These are phyloP conservation scores for Gymnopus androsaceus DNA, from an alignment of 1,284 basidiomycete species.

Conservation along the genomic window DNA sequence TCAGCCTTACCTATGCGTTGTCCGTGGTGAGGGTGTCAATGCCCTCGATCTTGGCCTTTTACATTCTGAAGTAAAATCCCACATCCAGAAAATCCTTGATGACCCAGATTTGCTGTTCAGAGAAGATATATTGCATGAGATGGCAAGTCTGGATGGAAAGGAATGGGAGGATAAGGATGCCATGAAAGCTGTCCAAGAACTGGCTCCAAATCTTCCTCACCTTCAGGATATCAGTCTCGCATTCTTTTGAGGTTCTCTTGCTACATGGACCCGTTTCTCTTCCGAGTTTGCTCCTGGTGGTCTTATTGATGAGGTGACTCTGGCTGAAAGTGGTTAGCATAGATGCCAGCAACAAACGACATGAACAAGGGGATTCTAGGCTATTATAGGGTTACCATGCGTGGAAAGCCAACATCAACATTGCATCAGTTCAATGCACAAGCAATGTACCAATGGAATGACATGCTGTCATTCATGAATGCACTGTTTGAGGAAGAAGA, in stretches of 20 bases:
- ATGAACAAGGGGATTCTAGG: conserved; percentile 26
- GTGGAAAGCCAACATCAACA: conserved; percentile 5
- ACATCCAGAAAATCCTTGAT: conserved; percentile 11
- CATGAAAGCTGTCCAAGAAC: conserved; percentile 6
- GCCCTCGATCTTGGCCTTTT: conserved; percentile 16
- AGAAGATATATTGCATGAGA: not conserved
- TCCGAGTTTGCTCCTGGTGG: no score
- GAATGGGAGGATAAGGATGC: conserved; percentile 12
- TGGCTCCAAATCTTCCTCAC: conserved; percentile 10
- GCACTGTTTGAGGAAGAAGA: conserved; percentile 9
- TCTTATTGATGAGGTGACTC: conserved; percentile 18
- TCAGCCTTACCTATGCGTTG: conserved; percentile 20
- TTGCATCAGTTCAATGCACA: conserved; percentile 14
- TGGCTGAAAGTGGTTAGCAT: conserved; percentile 13
- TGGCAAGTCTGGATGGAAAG: conserved; percentile 6
- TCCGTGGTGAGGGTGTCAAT: not conserved
- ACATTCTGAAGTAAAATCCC: conserved; percentile 13
- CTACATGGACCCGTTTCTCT: conserved; percentile 26
- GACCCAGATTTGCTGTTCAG: conserved; percentile 5
- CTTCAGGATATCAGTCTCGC: conserved; percentile 10
- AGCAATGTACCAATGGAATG: conserved; percentile 16
- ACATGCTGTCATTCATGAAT: conserved; percentile 15
- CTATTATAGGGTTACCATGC: conserved; percentile 9
- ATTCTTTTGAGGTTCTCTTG: no score
- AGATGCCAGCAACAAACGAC: conserved; percentile 27